Conservation (phyloP, 106 monocot genomes). For the Posidonia australis region DNA sequence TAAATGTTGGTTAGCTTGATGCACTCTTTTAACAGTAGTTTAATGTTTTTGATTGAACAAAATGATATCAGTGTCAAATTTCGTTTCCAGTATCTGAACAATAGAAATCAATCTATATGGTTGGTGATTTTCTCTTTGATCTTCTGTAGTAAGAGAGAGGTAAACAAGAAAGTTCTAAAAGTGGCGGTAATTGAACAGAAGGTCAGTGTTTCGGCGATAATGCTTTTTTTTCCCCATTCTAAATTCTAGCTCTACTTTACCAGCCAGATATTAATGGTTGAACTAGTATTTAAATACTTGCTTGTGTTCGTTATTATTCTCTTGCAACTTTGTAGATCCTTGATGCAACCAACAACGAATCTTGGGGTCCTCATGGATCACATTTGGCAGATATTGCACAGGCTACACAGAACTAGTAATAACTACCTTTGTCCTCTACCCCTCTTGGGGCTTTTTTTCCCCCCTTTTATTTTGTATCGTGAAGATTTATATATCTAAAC, state of each 20-base stretch:
- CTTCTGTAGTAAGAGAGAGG: constrained; percentile 74
- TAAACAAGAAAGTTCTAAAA: constrained; percentile 88
- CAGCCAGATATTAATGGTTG: neutral
- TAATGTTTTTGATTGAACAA: too few species aligned
- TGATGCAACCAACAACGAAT: constrained; percentile 92
- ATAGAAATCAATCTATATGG: too few species aligned
- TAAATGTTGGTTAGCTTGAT: too few species aligned
- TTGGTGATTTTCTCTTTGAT: constrained; percentile 1
- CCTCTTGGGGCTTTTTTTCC: neutral
- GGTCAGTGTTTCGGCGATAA: constrained; percentile 21
- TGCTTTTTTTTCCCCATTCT: neutral
- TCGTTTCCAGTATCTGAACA: too few species aligned
- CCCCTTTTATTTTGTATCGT: neutral
- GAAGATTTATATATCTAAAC: neutral
- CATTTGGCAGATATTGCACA: constrained; percentile 81
- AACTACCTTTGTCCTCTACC: too few species aligned
- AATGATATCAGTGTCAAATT: too few species aligned
- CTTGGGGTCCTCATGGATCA: constrained; percentile 92
- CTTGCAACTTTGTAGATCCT: constrained; percentile 38
- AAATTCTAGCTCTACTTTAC: neutral
- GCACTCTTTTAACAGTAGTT: too few species aligned
- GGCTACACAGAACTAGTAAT: constrained; percentile 72
- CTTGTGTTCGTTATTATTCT: neutral
- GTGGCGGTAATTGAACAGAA: constrained; percentile 82
- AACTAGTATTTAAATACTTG: neutral